These are phyloP conservation scores for Nakaseomyces nivariensis DNA, from an alignment of 1,139 yeast genomes.

Conservation along the genomic window DNA sequence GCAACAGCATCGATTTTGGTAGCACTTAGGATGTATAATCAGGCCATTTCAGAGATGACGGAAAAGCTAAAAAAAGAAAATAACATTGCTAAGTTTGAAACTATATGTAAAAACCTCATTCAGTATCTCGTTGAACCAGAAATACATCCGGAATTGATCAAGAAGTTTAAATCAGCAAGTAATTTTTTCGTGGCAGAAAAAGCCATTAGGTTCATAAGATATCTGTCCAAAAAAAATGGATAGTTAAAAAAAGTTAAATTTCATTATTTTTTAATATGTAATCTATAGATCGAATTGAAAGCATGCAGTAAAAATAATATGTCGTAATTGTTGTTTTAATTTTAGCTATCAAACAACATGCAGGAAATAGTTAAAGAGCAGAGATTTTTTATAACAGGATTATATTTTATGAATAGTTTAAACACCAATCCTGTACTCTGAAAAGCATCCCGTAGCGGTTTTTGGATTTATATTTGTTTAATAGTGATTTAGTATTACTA, in stretches of 20 bases:
- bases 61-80: background rate
- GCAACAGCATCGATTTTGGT: background rate
- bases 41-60: background rate
- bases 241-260: background rate
- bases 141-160: background rate
- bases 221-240: background rate
- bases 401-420: background rate
- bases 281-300: background rate
- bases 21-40: background rate
- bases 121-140: constrained; percentile 1
- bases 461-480: constrained; percentile 19
- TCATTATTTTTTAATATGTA: background rate
- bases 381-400: background rate
- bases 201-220: background rate
- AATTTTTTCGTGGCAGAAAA: background rate
- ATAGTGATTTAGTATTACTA: constrained; percentile 23
- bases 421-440: constrained; percentile 13
- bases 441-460: constrained; percentile 16
- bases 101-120: background rate
- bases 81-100: background rate
- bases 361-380: background rate
- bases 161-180: background rate
- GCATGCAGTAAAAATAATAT: background rate
- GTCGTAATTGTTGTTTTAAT: background rate
- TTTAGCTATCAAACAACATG: background rate